phyloP scores from a whole-genome alignment of 192 early-diverging fungal species.

The Podila clonocystis region DNA sequence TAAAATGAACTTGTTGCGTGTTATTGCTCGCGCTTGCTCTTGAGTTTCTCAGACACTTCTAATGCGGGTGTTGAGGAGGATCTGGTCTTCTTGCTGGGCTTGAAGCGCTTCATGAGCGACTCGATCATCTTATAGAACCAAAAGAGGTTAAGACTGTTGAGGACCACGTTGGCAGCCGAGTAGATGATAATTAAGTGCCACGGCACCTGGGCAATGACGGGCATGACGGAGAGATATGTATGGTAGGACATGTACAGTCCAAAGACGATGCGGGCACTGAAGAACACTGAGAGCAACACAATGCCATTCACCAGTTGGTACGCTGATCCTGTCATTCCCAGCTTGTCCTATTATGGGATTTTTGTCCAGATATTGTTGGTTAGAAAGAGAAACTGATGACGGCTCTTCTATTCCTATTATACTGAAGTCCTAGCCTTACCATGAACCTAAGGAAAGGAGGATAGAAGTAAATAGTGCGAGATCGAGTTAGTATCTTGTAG shows the following conservation, averaged over 20 bases:
- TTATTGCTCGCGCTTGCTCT: conserved; percentile 2
- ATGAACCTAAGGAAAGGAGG: conserved; percentile 36
- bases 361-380: too few species aligned
- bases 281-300: conserved; percentile 79
- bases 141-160: conserved; percentile 72
- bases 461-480: background rate
- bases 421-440: conserved; percentile 18
- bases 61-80: background rate
- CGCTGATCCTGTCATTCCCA: conserved; percentile 79
- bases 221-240: conserved; percentile 50
- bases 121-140: conserved; percentile 70
- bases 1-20: background rate
- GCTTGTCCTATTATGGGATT: conserved; percentile 73
- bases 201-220: conserved; percentile 48
- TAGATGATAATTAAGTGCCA: conserved; percentile 60
- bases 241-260: conserved; percentile 79
- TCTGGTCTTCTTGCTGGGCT: conserved; percentile 13
- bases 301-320: conserved; percentile 88
- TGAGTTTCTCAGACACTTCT: background rate
- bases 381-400: too few species aligned
- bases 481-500: background rate
- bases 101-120: conserved; percentile 54
- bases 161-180: conserved; percentile 62
- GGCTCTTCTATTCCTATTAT: background rate
- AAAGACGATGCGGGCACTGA: conserved; percentile 78